Base-by-base conservation (phyloP, 441 rosid genomes). In the Jatropha podagrica region DNA sequence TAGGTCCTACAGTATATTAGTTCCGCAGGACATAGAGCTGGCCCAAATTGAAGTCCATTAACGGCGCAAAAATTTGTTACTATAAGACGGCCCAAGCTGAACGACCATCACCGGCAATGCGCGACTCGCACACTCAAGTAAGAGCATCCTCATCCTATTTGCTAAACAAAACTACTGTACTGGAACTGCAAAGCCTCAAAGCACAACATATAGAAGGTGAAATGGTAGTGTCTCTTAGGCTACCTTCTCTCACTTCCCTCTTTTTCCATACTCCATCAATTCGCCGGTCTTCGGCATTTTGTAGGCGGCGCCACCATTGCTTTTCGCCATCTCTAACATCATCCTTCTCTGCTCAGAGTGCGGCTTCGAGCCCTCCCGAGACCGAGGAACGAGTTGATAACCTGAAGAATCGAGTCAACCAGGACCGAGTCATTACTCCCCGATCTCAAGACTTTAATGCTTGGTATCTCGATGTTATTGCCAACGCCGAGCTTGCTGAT, bases 361-460 rank as follows among this genome's bases (percentile, higher is more conserved):
- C 92, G 12, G 85, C 88, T 4, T 77, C 92, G 7, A 81, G 78
- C 63, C 86, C 89, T 7, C 79, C 91, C 62, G 93, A 83, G 76
- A 87, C 88, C 0, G 88, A 88, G 72, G 85, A 83, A 68, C 86
- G 75, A 73, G 80, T 83, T 4, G 82, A 83, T 4, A 81, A 83
- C 18, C 79, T 65, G 69, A 91, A 85, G 77, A 75, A 67, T 75
- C 74, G 80, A 71, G 80, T 42, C 14, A 81, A 77, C 52, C 83
- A 86, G 42, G 95, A 89, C 76, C 84, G 84, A 59, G 88, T 85
- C 65, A 85, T 95, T 61, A 89, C 96, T 74, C 96, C 97, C 23
- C 92, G 92, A 54, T 95, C 99, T 13, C 86, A 87, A 84, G 98
- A 95, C 83, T 93, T 93, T 87, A 95, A 87, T 80, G 97, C 96